phyloP scores from a whole-genome alignment of 352 stramenopile species.

The Phytophthora chlamydospora region DNA sequence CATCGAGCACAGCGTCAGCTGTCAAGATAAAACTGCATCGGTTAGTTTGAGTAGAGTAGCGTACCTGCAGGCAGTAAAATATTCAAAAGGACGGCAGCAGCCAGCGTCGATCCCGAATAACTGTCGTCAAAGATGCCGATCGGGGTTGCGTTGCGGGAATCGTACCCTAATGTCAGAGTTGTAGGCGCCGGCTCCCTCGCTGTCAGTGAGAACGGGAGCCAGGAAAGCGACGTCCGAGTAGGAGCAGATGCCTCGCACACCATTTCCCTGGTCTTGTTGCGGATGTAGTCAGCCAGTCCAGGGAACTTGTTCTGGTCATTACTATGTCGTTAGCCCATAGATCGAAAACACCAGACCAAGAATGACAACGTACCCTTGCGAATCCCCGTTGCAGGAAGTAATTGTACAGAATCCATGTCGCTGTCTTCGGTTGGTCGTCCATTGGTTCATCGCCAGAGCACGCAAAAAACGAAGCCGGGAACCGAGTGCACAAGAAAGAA shows the following conservation, averaged over 20 bases:
- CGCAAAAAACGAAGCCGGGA: conserved; percentile 65
- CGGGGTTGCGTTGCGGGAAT: conserved; percentile 43
- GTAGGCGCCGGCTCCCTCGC: conserved; percentile 4
- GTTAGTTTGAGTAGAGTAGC: neutral
- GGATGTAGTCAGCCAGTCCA: conserved; percentile 70
- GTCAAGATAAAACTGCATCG: conserved; percentile 1
- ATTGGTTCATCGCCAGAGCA: conserved; percentile 37
- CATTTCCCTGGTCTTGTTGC: conserved; percentile 80
- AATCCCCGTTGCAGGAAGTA: conserved; percentile 80
- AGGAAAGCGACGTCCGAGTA: conserved; percentile 7
- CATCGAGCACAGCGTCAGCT: conserved; percentile 16
- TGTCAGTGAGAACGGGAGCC: conserved; percentile 14
- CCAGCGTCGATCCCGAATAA: conserved; percentile 64
- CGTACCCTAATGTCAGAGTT: conserved; percentile 50
- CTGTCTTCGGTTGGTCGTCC: conserved; percentile 6
- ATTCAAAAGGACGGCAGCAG: conserved; percentile 70
- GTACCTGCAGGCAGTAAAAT: conserved; percentile 74
- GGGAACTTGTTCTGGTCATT: conserved; percentile 70
- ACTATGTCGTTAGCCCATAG: conserved; percentile 19
- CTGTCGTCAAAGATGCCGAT: conserved; percentile 55
- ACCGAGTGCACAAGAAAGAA: conserved; percentile 77
- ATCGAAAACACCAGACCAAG: conserved; percentile 1
- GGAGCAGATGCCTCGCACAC: conserved; percentile 45
- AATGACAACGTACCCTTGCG: conserved; percentile 49
- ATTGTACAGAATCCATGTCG: conserved; percentile 71